Base-by-base conservation (phyloP, 1,284 basidiomycete genomes). In the Kwoniella shivajii region DNA sequence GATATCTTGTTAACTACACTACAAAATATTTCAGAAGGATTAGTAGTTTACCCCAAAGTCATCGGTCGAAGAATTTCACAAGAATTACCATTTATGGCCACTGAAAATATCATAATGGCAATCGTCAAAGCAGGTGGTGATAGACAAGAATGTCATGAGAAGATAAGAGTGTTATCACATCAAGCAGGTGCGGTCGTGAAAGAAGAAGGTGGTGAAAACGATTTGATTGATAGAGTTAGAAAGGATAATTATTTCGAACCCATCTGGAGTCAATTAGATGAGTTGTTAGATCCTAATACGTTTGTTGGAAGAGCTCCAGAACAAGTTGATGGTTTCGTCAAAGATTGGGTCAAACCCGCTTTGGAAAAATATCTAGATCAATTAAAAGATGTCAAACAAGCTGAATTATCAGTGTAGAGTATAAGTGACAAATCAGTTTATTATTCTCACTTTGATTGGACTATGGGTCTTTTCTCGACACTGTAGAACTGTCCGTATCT, bases 31-130 rank as follows among this genome's bases (percentile, higher is more conserved):
- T 89, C 88, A 9, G 96, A 99, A 79, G 96, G 95, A 1, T 84
- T 99, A 22, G 94, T 99, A 29, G 95, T 99, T 56, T 99, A 99
- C 79, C 95, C 95, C 16, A 88, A 87, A 72, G 95, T 99, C 65
- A 99, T 99, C 69, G 88, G 83, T 5, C 86, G 93, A 42, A 86
- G 92, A 39, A 95, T 99, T 75, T 79, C 86, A 20, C 91, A 96
- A 77, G 96, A 99, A 79, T 83, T 99, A 33, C 96, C 96, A 2
- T 99, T 99, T 84, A 99, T 99, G 96, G 90, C 91, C 3, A 94
- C 93, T 3, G 93, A 97, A 79, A 99, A 99, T 79, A 85, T 99
- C 78, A 99, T 99, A 81, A 99, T 99, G 96, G 93, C 93, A 11
- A 88, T 99, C 61, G 96, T 99, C 58, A 95, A 95, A 79, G 77